These are phyloP conservation scores for Dendrocalamus sinicus DNA, from an alignment of 176 grass and related monocot species.

Conservation along the genomic window DNA sequence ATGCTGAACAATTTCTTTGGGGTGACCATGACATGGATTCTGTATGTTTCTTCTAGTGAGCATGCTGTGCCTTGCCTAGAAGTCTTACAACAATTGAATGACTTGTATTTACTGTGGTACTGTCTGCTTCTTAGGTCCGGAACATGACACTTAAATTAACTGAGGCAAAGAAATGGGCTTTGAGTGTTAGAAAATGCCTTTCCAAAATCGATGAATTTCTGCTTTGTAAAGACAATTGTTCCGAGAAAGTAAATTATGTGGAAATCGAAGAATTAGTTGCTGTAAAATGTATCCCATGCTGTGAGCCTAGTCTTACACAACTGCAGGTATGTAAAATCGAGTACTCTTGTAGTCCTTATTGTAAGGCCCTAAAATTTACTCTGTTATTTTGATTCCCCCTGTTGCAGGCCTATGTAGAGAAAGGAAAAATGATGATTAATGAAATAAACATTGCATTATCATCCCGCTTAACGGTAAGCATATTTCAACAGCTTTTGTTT, in stretches of 20 bases:
- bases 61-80: constrained; percentile 35
- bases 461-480: constrained; percentile 68
- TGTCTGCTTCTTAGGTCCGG: constrained; percentile 63
- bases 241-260: constrained; percentile 64
- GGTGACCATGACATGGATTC: constrained; percentile 79
- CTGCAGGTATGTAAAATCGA: constrained; percentile 63
- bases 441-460: constrained; percentile 74
- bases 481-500: constrained; percentile 15
- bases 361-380: constrained; percentile 20
- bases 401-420: constrained; percentile 59
- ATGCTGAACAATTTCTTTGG: constrained; percentile 93
- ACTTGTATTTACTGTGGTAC: constrained; percentile 37
- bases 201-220: constrained; percentile 62
- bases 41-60: constrained; percentile 59
- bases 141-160: constrained; percentile 65
- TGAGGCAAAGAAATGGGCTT: constrained; percentile 67
- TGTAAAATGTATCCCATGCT: constrained; percentile 51
- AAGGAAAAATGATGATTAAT: constrained; percentile 62
- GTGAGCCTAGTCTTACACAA: constrained; percentile 54
- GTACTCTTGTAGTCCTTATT: not conserved
- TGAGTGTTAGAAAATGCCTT: constrained; percentile 55
- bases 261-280: constrained; percentile 72
- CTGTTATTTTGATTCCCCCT: constrained; percentile 39
- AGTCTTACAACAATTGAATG: constrained; percentile 10
- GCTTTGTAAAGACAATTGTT: constrained; percentile 41